phyloP scores from a whole-genome alignment of 495 filamentous ascomycete genomes.

The Trypethelium eluteriae region DNA sequence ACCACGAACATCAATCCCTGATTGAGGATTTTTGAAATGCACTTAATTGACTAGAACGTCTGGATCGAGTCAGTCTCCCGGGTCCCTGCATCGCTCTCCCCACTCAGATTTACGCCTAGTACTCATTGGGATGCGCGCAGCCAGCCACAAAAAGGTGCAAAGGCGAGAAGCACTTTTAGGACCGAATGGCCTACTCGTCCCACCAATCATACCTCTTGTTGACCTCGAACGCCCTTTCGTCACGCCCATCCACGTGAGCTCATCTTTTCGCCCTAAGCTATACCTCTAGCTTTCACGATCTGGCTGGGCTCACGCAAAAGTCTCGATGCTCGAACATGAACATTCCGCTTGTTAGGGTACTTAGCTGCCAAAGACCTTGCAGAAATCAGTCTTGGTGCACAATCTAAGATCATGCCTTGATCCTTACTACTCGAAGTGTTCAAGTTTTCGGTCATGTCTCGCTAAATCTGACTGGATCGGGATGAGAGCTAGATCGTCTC shows the following conservation, averaged over 20 bases:
- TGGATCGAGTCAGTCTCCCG: not conserved
- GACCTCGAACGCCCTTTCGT: not conserved
- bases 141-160: not conserved
- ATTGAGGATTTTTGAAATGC: not conserved
- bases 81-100: not conserved
- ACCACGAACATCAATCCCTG: not conserved
- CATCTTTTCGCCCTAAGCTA: not conserved
- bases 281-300: not conserved
- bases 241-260: not conserved
- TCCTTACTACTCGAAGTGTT: not conserved
- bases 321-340: not conserved
- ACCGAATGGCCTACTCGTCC: not conserved
- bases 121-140: not conserved
- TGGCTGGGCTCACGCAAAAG: not conserved
- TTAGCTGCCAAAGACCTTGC: not conserved
- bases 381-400: not conserved
- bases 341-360: not conserved
- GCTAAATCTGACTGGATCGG: not conserved
- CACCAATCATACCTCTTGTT: not conserved
- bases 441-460: not conserved
- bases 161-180: conserved; percentile 1
- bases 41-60: not conserved
- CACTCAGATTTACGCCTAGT: not conserved
- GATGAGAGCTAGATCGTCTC: not conserved
- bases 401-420: not conserved